Evolutionary conservation across 1,284 basidiomycete species (phyloP), one percentile per base, ranked within the genome.

Genomic region (Cryptococcus deneoformans): DNA sequence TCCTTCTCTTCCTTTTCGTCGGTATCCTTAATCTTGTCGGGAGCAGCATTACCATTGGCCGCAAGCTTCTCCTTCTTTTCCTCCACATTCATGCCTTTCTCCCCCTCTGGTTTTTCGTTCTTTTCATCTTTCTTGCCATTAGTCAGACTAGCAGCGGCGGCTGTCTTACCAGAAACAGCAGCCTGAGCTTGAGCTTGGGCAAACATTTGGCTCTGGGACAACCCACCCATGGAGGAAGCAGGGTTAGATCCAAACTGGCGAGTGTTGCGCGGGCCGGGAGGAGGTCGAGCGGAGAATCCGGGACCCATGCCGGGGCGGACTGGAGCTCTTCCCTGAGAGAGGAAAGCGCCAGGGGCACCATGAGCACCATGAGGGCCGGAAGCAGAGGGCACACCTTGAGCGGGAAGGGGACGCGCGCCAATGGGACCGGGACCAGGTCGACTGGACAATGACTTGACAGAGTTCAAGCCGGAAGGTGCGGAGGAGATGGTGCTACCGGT

Each of bases 81-180:
- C 48, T 73, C 77, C 34, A 68, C 60, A 44, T 77, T 75, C 14
- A 66, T 70, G 16, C 73, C 72, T 12, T 59, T 55, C 24, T 55
- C 50, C 8, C 54, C 77, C 14, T 37, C 35, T 1, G 54, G 37
- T 36, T 52, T 57, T 10, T 49, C 58, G 40, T 36, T 29, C 72
- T 14, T 60, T 46, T 44, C 72, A 74, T 46, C 79, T 76, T 66
- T 84, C 86, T 76, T 45, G 34, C 42, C 48, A 34, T 50, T 24
- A 6, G 6, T 8, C 46, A 29, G 24, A 34, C 35, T 8, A 8
- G 24, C 46, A 20, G 16, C 46, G 29, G 29, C 29, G 29, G 29
- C 29, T 29, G 29, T n/a, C 9, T 47, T 24, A 47, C 9, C 14
- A 24, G 20, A 10, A 12, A 10, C 24, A 24, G 6, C 46, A 24